Conservation (phyloP, 2,329 filamentous ascomycete genomes). For the Verticillium albo-atrum region DNA sequence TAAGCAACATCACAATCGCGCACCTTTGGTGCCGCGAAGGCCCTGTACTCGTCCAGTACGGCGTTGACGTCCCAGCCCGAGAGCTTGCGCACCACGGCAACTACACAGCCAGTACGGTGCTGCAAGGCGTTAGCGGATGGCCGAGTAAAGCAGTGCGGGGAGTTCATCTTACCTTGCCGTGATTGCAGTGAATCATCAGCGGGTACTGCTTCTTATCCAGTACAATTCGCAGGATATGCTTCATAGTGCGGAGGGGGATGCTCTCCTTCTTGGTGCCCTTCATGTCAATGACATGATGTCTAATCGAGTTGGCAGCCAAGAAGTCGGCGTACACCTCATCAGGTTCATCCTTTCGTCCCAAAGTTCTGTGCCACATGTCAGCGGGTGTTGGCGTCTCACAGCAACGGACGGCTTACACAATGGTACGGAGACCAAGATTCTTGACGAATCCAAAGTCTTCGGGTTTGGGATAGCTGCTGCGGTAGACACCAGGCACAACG, state of each 20-base stretch:
- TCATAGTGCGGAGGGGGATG: conserved; percentile 64
- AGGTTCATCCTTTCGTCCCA: conserved; percentile 58
- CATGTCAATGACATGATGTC: conserved; percentile 72
- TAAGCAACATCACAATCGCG: conserved; percentile 58
- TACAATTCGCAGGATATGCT: conserved; percentile 65
- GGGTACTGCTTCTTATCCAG: conserved; percentile 73
- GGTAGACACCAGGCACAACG: conserved; percentile 70
- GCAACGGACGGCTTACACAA: conserved; percentile 55
- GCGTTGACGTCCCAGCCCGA: conserved; percentile 60
- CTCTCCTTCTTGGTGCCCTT: conserved; percentile 81
- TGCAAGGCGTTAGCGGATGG: conserved; percentile 23
- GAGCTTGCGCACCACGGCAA: conserved; percentile 72
- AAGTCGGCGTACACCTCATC: conserved; percentile 53
- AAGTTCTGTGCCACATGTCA: conserved; percentile 39
- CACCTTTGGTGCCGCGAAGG: conserved; percentile 57
- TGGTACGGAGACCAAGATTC: conserved; percentile 67
- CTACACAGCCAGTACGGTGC: conserved; percentile 88
- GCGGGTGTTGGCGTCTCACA: conserved; percentile 3
- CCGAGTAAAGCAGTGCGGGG: neutral
- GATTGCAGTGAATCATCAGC: conserved; percentile 86
- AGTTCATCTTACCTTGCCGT: conserved; percentile 62
- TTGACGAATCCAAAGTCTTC: conserved; percentile 68
- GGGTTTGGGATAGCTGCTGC: conserved; percentile 72
- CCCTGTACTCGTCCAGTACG: conserved; percentile 69
- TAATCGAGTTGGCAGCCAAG: conserved; percentile 61